These are phyloP conservation scores for Apiospora saccharicola DNA, from an alignment of 2,329 filamentous ascomycete genomes.

Conservation along the genomic window DNA sequence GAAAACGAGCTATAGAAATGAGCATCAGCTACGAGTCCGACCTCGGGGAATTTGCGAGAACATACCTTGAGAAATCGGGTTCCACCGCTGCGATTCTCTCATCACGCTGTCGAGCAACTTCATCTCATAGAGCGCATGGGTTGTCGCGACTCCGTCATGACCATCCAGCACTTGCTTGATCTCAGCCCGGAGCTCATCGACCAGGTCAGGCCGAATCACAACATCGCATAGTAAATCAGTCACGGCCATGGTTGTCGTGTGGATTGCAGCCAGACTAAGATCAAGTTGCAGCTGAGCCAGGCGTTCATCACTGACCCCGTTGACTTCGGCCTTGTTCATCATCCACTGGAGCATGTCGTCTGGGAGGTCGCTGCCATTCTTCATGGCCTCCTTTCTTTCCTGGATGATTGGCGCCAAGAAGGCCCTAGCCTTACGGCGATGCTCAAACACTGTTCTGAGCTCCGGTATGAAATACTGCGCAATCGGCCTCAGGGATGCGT, in stretches of 20 bases:
- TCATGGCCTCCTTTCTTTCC: conserved; percentile 37
- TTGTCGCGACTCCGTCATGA: conserved; percentile 42
- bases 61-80: conserved; percentile 27
- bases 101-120: conserved; percentile 48
- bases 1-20: conserved; percentile 48
- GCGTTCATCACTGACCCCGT: conserved; percentile 39
- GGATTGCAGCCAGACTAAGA: conserved; percentile 57
- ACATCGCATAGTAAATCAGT: conserved; percentile 60
- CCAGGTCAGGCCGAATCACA: conserved; percentile 53
- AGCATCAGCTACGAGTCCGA: neutral
- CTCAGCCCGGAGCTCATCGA: conserved; percentile 59
- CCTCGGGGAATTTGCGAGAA: neutral
- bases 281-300: conserved; percentile 50
- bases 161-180: conserved; percentile 47
- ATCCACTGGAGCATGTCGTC: conserved; percentile 57
- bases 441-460: conserved; percentile 42
- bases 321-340: conserved; percentile 45
- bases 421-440: conserved; percentile 42
- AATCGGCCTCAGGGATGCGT: conserved; percentile 44
- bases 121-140: conserved; percentile 45
- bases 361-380: conserved; percentile 40
- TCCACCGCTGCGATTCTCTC: conserved; percentile 42
- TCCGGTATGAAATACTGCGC: conserved; percentile 43
- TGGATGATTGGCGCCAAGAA: conserved; percentile 45
- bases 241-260: conserved; percentile 53